Evolutionary conservation across 345 rosid species (phyloP), one percentile per base, ranked within the genome.

Genomic region (Bretschneidera sinensis): DNA sequence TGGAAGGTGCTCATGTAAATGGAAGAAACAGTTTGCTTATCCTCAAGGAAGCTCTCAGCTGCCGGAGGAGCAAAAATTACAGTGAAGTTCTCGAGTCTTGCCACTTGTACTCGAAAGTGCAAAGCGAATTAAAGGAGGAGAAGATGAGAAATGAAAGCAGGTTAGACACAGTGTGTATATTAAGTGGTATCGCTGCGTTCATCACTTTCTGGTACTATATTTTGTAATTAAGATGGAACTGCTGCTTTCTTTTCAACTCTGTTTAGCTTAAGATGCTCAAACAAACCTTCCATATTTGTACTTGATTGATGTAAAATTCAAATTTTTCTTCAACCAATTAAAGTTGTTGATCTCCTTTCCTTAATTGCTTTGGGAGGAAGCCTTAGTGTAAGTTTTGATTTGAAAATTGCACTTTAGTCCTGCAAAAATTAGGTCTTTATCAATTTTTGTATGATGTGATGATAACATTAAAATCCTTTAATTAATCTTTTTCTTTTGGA

Each of bases 1-100:
- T 84, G 87, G 94, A 86, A 68, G 84, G 89, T 13, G 79, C 94
- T 17, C 86, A 80, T 69, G 87, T 86, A 35, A 86, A 86, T 45
- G 94, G 94, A 43, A 82, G 81, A 63, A 84, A 75, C 80, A 86
- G 89, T 66, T 61, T 86, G 78, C 73, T 73, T 23, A 80, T 86
- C 48, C 86, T 86, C 45, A 80, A 84, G 73, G 84, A 78, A 70
- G 87, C 89, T 0, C 62, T 86, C 62, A 82, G 87, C 71, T 84
- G 94, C 55, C 43, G 33, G 8, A 71, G 94, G 58, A 86, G 94
- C 79, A 83, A 80, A 65, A 84, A 84, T 62, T 78, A 86, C 54
- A 75, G 94, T 18, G 88, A 86, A 67, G 94, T 76, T 71, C 74
- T 87, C 0, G 94, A 87, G 80, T 84, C 89, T 0, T 84, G 87